Base-by-base conservation (phyloP, 225 moss, liverwort and hornwort genomes). In the Bryoerythrophyllum caledonicum region DNA sequence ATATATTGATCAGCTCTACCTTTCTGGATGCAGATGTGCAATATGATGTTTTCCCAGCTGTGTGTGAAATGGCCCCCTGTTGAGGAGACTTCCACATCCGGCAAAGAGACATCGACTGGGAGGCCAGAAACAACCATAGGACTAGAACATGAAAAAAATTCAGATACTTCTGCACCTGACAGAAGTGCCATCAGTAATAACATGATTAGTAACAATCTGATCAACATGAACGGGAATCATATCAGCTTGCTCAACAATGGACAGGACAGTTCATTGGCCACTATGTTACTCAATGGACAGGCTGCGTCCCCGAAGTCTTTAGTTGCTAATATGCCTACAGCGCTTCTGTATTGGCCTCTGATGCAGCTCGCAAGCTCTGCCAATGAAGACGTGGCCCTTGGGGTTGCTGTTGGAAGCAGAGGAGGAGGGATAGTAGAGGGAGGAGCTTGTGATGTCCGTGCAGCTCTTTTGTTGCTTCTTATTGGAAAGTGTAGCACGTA, bases 21-120 rank as follows among this genome's bases (percentile, higher is more conserved):
- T 77, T 41, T 76, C 46, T 63, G 73, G 58, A 63, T 81, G 76
- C 95, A 99, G 95, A 99, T 99, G 99, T 99, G 99, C 90, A 95
- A 95, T 74, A 93, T 99, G 99, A 99, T 99, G 93, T 93, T 99
- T 76, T 89, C 91, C 78, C 99, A 99, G 68, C 84, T 99, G 4
- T 99, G 94, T 81, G 89, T 99, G 58, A 91, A 86, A 74, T 99
- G 91, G 90, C 95, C 99, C 21, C 86, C 81, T 59, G 74, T 80
- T 56, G 81, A 86, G 64, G 76, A 76, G 62, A 52, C 71, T 20
- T 77, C 87, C 51, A 38, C 77, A 41, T 63, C 55, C 56, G 71
- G 75, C 67, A 76, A 81, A 54, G 81, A 76, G 41, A 65, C 67
- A 48, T 63, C 75, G 59, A 89, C 68, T 68, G 84, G 82, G 65